A percentile compares a stretch with the other conserved stretches of the same genome.
Conservation (phyloP, 179 eudicot genomes). For the Spinacia oleracea region DNA sequence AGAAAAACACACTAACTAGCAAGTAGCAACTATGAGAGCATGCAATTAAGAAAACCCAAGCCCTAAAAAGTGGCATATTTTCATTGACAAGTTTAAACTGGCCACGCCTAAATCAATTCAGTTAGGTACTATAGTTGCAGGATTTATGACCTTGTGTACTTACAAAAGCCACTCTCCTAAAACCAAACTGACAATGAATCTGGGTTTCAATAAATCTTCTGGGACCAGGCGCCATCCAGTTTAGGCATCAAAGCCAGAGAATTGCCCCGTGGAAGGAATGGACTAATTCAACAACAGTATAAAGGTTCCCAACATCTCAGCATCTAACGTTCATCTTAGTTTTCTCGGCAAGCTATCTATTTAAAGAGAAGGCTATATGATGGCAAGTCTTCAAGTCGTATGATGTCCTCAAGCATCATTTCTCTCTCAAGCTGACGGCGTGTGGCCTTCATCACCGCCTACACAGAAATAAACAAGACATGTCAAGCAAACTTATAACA, state of each 20-base stretch:
- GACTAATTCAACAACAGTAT: slow-evolving; percentile 15
- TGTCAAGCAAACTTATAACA: slow-evolving; percentile 1
- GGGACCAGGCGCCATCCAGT: slow-evolving; percentile 23
- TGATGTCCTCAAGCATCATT: slow-evolving; percentile 70
- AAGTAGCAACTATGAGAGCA: slow-evolving; percentile 8
- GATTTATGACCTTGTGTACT: slow-evolving; percentile 24
- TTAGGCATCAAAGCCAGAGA: slow-evolving; percentile 19
- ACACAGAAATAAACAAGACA: slow-evolving; percentile 16
- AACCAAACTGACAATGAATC: slow-evolving; percentile 21
- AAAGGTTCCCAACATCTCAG: slow-evolving; percentile 16
- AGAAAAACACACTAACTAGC: slow-evolving; percentile 8
- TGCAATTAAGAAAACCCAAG: slow-evolving; percentile 9
- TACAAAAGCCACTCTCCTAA: slow-evolving; percentile 27
- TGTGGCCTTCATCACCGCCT: slow-evolving; percentile 97
- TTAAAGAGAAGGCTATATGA: slow-evolving; percentile 68
- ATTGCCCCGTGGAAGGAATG: slow-evolving; percentile 16
- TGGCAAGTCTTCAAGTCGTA: slow-evolving; percentile 81
- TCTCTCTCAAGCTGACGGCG: slow-evolving; percentile 88
- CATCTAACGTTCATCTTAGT: slow-evolving; percentile 6
- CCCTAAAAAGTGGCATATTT: slow-evolving; percentile 24
- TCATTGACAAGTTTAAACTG: not conserved
- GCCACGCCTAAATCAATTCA: slow-evolving; percentile 14
- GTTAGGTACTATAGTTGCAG: slow-evolving; percentile 19
- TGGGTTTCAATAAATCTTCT: slow-evolving; percentile 18
- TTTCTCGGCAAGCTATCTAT: slow-evolving; percentile 30